A percentile compares a stretch with the other conserved stretches of the same genome.
Conservation (phyloP, 2,329 filamentous ascomycete genomes). For the Bipolaris victoriae region DNA sequence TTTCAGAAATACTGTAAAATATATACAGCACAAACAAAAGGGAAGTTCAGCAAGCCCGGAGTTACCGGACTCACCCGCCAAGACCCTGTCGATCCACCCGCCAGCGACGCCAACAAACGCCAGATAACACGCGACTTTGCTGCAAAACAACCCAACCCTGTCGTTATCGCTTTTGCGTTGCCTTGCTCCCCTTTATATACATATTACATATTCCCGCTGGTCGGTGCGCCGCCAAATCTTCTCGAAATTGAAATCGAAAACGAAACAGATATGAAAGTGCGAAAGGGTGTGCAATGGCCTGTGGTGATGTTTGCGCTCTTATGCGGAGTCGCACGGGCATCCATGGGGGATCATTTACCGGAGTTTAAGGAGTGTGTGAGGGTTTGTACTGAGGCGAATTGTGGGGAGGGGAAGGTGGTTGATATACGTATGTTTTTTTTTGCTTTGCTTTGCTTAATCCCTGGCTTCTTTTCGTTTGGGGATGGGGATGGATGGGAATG, state of each 20-base stretch:
- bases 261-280: constrained; percentile 34
- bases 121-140: not conserved
- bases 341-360: constrained; percentile 80
- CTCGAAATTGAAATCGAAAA: too few relatives aligned
- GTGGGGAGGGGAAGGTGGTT: not conserved
- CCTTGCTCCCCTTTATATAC: not conserved
- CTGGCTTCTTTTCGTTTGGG: too few relatives aligned
- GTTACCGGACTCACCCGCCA: constrained; percentile 4
- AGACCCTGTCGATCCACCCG: constrained; percentile 11
- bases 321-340: constrained; percentile 63
- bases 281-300: constrained; percentile 32
- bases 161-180: not conserved
- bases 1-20: too few relatives aligned
- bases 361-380: constrained; percentile 87
- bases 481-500: too few relatives aligned
- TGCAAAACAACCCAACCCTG: constrained; percentile 5
- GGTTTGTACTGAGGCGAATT: constrained; percentile 47
- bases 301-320: constrained; percentile 32
- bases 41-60: not conserved
- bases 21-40: too few relatives aligned
- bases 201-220: not conserved
- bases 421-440: not conserved
- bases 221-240: not conserved
- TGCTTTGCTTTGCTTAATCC: too few relatives aligned
- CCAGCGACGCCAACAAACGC: not conserved